Percentiles rank a stretch among this genome's conserved stretches.
Conservation (phyloP, 192 early-diverging fungal species). For the Backusella liffmaniae region DNA sequence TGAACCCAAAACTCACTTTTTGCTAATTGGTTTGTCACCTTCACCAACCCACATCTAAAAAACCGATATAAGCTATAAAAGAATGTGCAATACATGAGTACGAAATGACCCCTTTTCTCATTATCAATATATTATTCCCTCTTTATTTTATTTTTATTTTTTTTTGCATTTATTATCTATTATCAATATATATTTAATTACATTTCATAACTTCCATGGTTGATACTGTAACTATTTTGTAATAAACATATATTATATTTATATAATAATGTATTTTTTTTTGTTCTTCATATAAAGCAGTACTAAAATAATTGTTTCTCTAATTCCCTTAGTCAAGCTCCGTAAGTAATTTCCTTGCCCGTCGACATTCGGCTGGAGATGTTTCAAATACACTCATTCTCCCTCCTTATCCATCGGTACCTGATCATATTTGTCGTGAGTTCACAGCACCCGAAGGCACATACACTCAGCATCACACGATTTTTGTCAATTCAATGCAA, state of each 20-base stretch:
- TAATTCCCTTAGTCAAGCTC: background rate
- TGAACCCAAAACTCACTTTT: too few relatives aligned
- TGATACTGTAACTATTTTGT: constrained; percentile 9
- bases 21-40: too few relatives aligned
- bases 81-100: too few relatives aligned
- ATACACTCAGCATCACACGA: constrained; percentile 47
- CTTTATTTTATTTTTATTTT: background rate
- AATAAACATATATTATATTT: background rate
- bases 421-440: constrained; percentile 44
- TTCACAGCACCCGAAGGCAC: constrained; percentile 54
- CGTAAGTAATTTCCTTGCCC: constrained; percentile 15
- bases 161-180: background rate
- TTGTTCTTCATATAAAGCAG: background rate
- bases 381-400: constrained; percentile 4
- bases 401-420: constrained; percentile 28
- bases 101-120: background rate
- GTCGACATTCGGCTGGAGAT: constrained; percentile 21
- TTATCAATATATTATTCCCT: background rate
- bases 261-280: background rate
- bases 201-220: background rate
- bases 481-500: constrained; percentile 43
- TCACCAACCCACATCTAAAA: too few relatives aligned
- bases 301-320: background rate
- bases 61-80: too few relatives aligned
- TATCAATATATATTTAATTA: background rate